Evolutionary conservation across 495 filamentous ascomycete species (phyloP), one percentile per base, ranked within the genome.

Genomic region (Cryomyces minteri): DNA sequence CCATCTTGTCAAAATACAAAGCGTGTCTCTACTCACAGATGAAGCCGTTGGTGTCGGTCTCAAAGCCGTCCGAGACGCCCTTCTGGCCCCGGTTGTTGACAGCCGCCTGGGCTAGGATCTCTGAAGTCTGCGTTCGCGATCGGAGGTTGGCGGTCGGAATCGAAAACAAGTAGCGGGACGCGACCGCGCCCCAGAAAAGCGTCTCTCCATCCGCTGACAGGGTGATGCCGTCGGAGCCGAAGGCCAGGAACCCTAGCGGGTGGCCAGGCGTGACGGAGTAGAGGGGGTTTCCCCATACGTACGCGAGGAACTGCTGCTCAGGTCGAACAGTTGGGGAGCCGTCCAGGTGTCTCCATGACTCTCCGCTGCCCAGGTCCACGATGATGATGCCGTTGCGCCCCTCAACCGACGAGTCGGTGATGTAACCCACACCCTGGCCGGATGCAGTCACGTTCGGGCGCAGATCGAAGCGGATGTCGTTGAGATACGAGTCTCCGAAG

Each of bases 391-490:
- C 67, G 45, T 64, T 69, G 40, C 60, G 60, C 40, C 66, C 67
- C 51, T 63, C 60, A 37, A 51, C 31, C 31, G 51, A 58, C 39
- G 54, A 60, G 53, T 71, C 67, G 14, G 66, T 70, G 53, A 69
- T 69, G 45, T 69, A 71, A 8, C 61, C 65, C 1, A 69, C 48
- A 11, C 66, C 67, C 9, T 57, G 42, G 8, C 66, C 62, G 4
- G 55, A 56, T 10, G 48, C 41, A 4, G 61, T 59, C 11, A 59
- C n/a, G 18, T 39, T 44, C 4, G 57, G 39, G 11, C 63, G 57
- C 12, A 68, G 54, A 48, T 71, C 66, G 52, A 71, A 66, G 40
- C 67, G 60, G 4, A 70, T 53, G 42, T 68, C 65, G 52, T 69
- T 70, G 29, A 70, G 55, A 43, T 71, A 70, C 39, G 54, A 62